Evolutionary conservation across 768 basidiomycete genomes (phyloP), one percentile per base, ranked within the genome.

Genomic region (Roridomyces roridus): DNA sequence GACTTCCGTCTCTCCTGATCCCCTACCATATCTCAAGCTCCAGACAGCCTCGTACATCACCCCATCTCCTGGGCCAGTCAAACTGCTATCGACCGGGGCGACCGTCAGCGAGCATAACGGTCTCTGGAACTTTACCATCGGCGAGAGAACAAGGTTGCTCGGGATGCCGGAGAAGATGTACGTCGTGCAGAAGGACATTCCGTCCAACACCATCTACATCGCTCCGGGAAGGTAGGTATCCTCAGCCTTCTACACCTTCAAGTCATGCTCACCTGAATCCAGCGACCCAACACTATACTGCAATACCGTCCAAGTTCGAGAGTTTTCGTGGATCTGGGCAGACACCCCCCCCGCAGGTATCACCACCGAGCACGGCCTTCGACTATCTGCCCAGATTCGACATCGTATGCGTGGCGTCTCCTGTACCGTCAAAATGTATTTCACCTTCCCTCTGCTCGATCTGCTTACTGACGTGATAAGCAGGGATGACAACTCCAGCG

Each of bases 91-190:
- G 0, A 81, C 81, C 1, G 88, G 88, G 6, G 74, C 80, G 34
- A 68, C 73, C 4, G 44, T 91, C 1, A 89, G 83, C 1, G 47
- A 71, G 37, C 96, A 98, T 66, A 55, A 77, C 1, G 96, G 96
- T 0, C 71, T 95, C 0, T 96, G 92, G 91, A 81, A 79, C 20
- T 94, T 85, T 65, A 96, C 95, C 1, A 78, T 97, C 41, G 96
- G 96, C 2, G 89, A 98, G 69, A 82, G 85, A 26, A 87, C 89
- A 1, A 82, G 83, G 41, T 68, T 96, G 20, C 67, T 73, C 1
- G 92, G 94, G 2, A 75, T 86, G 74, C 70, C 73, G 1, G 67
- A 80, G 46, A 83, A 79, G 66, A 80, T 88, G 76, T 96, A 87
- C 59, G 91, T 97, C 5, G 85, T 85, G 0, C 69, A 72, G 34